Evolutionary conservation across 306 rosid genomes (phyloP), one percentile per base, ranked within the genome.

Genomic region (Cicer pinnatifidum): DNA sequence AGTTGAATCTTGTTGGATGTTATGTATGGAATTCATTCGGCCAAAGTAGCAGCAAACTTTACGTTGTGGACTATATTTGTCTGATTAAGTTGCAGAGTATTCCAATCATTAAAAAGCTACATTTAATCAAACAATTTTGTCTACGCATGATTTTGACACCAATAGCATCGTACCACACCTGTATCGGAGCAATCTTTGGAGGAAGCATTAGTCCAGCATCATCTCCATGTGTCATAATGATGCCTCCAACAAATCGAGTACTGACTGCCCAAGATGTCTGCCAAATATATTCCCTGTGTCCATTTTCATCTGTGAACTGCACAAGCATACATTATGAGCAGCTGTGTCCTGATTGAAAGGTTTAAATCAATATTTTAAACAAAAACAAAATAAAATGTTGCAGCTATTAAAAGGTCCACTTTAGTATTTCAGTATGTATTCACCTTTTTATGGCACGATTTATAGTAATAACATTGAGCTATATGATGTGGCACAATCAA

Each of bases 231-330:
- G 95, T 86, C 98, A 94, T 94, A 72, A 94, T 91, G 73, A 94
- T 94, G 69, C 98, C 98, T 66, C 98, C 97, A 83, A 94, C 85
- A 82, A 94, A 94, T 41, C 98, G 98, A 2, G 98, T 94, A 82
- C 97, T 94, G 10, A 94, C 79, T n/a, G 97, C 97, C 98, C 98
- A 91, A 16, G 98, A 94, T 56, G 97, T 94, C 83, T 94, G 97
- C 98, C 96, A 94, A 67, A 94, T 89, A 82, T 88, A 77, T 75
- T 88, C 90, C 79, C 96, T 87, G 58, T 84, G 84, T 75, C 97
- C 96, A 82, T 70, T 86, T 85, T 91, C 98, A 86, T 91, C 97
- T 70, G 92, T 78, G 84, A 91, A 94, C 98, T 94, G 85, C 82
- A 81, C 52, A 82, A 85, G 77, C 67, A 81, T 78, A 69, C 62